These are phyloP conservation scores for Rhinocladiella mackenziei DNA, from an alignment of 2,329 filamentous ascomycete genomes.

Conservation along the genomic window DNA sequence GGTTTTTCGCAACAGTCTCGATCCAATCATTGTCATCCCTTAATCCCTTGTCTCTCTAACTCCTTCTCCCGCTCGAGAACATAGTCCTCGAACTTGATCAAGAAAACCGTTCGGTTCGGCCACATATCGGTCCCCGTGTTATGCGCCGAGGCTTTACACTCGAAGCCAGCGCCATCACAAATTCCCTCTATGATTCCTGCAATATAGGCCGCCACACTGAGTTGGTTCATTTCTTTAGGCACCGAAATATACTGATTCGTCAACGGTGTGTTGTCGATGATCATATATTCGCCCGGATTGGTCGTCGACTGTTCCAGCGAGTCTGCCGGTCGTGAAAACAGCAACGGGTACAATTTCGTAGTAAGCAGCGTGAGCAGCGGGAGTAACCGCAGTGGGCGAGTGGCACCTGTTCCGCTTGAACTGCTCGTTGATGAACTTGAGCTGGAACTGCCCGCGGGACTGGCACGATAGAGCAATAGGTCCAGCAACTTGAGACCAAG, in stretches of 20 bases:
- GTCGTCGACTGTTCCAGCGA: constrained; percentile 84
- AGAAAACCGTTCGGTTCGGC: constrained; percentile 92
- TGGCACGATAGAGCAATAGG: constrained; percentile 81
- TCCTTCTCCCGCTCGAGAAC: constrained; percentile 89
- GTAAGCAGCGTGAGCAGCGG: constrained; percentile 93
- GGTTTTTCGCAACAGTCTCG: neutral
- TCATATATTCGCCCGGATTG: constrained; percentile 96
- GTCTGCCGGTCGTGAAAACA: constrained; percentile 87
- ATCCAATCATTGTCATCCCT: constrained; percentile 39
- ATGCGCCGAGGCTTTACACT: constrained; percentile 85
- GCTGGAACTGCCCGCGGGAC: constrained; percentile 76
- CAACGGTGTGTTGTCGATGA: constrained; percentile 94
- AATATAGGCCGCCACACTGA: constrained; percentile 94
- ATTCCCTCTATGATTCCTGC: constrained; percentile 94
- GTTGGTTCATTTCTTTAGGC: constrained; percentile 89
- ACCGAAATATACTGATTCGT: constrained; percentile 93
- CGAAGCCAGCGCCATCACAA: constrained; percentile 87
- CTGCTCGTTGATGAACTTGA: constrained; percentile 77
- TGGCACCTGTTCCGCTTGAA: constrained; percentile 53
- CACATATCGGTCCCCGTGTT: constrained; percentile 73
- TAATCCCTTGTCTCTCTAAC: constrained; percentile 58
- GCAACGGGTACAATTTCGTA: constrained; percentile 82
- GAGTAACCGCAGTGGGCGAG: constrained; percentile 81
- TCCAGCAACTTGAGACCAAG: constrained; percentile 93
- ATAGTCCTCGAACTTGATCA: constrained; percentile 87